Evolutionary conservation across 73 alveolate species (phyloP).

Genomic region (Tetrahymena elliotti): DNA sequence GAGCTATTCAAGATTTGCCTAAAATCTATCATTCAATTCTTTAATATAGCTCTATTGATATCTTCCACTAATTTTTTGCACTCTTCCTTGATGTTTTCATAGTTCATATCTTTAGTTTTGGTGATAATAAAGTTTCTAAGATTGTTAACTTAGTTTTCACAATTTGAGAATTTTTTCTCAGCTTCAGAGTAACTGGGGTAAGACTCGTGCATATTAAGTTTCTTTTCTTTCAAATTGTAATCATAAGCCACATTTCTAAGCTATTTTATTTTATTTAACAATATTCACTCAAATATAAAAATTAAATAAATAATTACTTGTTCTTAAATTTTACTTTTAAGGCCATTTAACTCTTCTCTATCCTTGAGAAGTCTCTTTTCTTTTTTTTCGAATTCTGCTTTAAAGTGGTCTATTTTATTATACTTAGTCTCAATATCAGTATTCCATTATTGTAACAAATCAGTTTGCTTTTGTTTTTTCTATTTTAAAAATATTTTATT

Average conservation of each 20-base stretch:
- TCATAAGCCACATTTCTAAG: slow-evolving; percentile 55
- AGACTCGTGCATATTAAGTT: slow-evolving; percentile 38
- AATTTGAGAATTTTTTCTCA: slow-evolving; percentile 58
- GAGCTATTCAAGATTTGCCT: too few species aligned
- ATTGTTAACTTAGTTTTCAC: slow-evolving; percentile 56
- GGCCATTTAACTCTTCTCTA: slow-evolving; percentile 29
- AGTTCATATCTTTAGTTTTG: slow-evolving; percentile 76
- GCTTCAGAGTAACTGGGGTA: slow-evolving; percentile 43
- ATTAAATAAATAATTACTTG: slow-evolving; percentile 8
- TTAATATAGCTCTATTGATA: slow-evolving; percentile 44
- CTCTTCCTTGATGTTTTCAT: slow-evolving; percentile 50
- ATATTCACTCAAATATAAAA: not conserved
- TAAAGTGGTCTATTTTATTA: slow-evolving; percentile 59
- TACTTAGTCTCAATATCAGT: slow-evolving; percentile 67
- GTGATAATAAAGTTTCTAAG: slow-evolving; percentile 72
- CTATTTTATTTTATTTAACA: slow-evolving; percentile 18
- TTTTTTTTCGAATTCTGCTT: slow-evolving; percentile 51
- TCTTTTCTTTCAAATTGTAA: slow-evolving; percentile 39
- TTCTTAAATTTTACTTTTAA: slow-evolving; percentile 23
- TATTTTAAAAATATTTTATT: not conserved
- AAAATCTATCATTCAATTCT: slow-evolving; percentile 6
- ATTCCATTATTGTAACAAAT: slow-evolving; percentile 47
- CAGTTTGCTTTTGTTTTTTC: slow-evolving; percentile 30
- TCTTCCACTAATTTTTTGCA: slow-evolving; percentile 55
- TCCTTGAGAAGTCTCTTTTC: slow-evolving; percentile 45